A percentile compares a stretch with the other conserved stretches of the same genome.
phyloP scores from a whole-genome alignment of 2,329 filamentous ascomycete genomes.

The Ophiobolus disseminans region DNA sequence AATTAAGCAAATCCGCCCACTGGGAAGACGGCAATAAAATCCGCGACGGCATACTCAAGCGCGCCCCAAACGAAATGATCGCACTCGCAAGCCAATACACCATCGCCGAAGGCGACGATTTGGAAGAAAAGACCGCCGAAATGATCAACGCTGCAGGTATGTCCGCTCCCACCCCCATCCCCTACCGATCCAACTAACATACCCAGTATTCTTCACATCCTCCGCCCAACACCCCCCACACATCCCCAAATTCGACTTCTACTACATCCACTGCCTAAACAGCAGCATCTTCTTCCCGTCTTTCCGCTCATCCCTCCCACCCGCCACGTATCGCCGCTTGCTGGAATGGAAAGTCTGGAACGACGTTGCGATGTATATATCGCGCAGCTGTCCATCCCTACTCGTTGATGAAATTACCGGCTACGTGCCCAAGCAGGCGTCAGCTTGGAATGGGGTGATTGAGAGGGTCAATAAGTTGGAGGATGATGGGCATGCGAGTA shows the following conservation, averaged over 20 bases:
- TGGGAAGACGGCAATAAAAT: conserved; percentile 69
- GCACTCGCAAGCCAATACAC: conserved; percentile 63
- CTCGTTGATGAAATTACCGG: conserved; percentile 63
- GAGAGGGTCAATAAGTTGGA: conserved; percentile 55
- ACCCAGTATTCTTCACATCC: conserved; percentile 61
- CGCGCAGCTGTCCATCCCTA: conserved; percentile 68
- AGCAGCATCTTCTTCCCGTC: conserved; percentile 74
- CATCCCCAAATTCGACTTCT: conserved; percentile 77
- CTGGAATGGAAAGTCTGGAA: conserved; percentile 82
- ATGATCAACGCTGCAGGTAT: conserved; percentile 72
- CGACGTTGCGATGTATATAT: conserved; percentile 77
- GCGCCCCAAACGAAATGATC: conserved; percentile 70
- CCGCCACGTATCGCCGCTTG: conserved; percentile 69
- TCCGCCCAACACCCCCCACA: conserved; percentile 68
- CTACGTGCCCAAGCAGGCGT: conserved; percentile 62
- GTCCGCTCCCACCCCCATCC: conserved; percentile 10
- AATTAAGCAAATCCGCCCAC: conserved; percentile 61
- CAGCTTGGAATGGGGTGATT: conserved; percentile 54
- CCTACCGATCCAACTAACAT: background rate
- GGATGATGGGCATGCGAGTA: conserved; percentile 85
- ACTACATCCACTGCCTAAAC: conserved; percentile 79
- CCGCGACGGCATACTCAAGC: conserved; percentile 70
- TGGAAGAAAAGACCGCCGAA: conserved; percentile 65
- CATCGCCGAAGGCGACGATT: conserved; percentile 62
- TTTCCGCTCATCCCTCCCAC: conserved; percentile 70